Base-by-base conservation (phyloP, 139 green algal species). In the Ostreobium quekettii region DNA sequence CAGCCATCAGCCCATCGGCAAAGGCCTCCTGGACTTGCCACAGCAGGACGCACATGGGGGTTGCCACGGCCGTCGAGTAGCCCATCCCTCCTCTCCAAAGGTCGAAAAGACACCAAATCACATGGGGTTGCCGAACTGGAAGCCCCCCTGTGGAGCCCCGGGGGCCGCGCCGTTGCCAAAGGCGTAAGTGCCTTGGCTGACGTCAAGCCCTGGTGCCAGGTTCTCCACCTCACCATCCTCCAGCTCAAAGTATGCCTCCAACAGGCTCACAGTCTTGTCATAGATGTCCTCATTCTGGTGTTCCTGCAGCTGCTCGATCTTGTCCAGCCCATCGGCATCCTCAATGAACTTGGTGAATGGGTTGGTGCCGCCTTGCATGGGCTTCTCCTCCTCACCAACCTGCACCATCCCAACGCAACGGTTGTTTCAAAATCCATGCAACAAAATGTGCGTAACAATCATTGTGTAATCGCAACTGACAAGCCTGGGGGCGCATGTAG, bases 211-310 rank as follows among this genome's bases (percentile, higher is more conserved):
- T 6, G 93, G 93, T 8, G 91, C 89, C 39, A 98, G 75, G 76
- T 97, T 95, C 78, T 98, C 91, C 57, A 93, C 93, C 64, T 98
- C 93, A 19, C 88, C 90, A n/a, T 97, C 93, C 61, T 98, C 93
- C 47, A 95, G 80, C 31, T 96, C 93, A 67, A 97, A 98, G 80
- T 96, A 96, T 4, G 78, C 79, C 78, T 92, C 85, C 64, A 99
- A 76, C 47, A 99, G 91, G 64, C 87, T 83, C 28, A 98, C 85
- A 11, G 91, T 91, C 87, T 99, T 99, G 61, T 98, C 89, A 72
- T 98, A 97, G 65, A 99, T 91, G 57, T 99, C 95, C 72, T 98
- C 91, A 70, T 96, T 95, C 30, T 65, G 74, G 82, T 96, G 90
- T 61, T 92, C 92, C 81, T 97, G 91, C 78, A 99, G 79, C 5